Conservation (phyloP, 2,329 filamentous ascomycete genomes). For the Fusarium pseudonygamai region DNA sequence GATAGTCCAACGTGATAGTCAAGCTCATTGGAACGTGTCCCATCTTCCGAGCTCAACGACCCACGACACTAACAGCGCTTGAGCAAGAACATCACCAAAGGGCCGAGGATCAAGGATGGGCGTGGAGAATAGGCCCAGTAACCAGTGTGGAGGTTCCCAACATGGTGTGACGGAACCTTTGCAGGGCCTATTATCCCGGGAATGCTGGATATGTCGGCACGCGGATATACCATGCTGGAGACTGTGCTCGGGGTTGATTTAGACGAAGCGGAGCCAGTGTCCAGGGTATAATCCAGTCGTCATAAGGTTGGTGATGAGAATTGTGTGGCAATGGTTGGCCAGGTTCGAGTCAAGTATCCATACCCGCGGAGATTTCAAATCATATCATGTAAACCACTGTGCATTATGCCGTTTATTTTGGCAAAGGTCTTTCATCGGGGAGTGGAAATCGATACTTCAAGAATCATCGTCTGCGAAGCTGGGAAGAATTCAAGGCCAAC, state of each 20-base stretch:
- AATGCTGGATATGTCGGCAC: constrained; percentile 37
- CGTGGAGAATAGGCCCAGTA: constrained; percentile 1
- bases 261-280: constrained; percentile 20
- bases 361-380: constrained; percentile 11
- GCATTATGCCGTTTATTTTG: not conserved
- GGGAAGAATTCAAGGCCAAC: not conserved
- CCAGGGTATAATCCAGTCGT: constrained; percentile 19
- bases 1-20: not conserved
- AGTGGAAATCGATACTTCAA: not conserved
- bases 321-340: constrained; percentile 20
- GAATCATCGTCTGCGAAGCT: not conserved
- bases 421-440: not conserved
- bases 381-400: not conserved
- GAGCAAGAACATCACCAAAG: constrained; percentile 24
- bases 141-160: constrained; percentile 19
- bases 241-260: constrained; percentile 7
- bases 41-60: constrained; percentile 16
- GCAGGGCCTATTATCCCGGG: constrained; percentile 3
- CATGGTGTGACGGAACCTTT: constrained; percentile 24
- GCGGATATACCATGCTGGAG: constrained; percentile 6
- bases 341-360: constrained; percentile 10
- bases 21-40: not conserved
- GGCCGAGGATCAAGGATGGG: constrained; percentile 23
- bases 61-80: constrained; percentile 26
- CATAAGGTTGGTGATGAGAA: constrained; percentile 21